These are phyloP conservation scores for Acanthamoeba polyphaga DNA, from an alignment of 208 protist genomes.

Conservation along the genomic window DNA sequence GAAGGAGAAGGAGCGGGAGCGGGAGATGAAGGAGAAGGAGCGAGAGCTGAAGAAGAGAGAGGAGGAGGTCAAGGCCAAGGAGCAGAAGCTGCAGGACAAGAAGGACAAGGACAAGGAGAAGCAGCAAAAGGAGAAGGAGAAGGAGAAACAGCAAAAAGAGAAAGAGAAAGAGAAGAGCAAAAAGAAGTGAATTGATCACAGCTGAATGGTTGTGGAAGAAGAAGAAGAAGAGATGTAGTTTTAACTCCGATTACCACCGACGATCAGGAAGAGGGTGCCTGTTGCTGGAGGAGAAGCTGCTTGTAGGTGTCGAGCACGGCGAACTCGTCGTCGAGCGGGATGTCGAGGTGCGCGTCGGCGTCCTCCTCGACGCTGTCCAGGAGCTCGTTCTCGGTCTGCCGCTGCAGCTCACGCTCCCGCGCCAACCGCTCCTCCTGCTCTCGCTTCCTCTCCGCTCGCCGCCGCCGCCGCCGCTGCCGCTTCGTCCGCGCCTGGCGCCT, in stretches of 20 bases:
- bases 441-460: neutral
- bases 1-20: neutral
- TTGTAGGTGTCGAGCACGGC: neutral
- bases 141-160: neutral
- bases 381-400: constrained; percentile 45
- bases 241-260: no score
- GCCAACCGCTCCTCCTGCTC: constrained; percentile 19
- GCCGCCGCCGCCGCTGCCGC: neutral
- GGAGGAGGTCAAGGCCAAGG: neutral
- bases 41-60: neutral
- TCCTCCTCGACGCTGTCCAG: constrained; percentile 63
- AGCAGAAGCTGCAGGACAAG: neutral
- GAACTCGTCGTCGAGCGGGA: constrained; percentile 25
- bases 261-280: neutral
- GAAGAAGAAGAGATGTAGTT: neutral
- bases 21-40: neutral
- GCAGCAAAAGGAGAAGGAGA: constrained; percentile 21
- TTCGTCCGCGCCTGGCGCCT: neutral
- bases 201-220: neutral
- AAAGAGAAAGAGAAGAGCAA: constrained; percentile 27
- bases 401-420: neutral
- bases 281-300: neutral
- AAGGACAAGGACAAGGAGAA: constrained; percentile 38
- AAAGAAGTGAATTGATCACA: neutral
- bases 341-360: constrained; percentile 55